phyloP scores from a whole-genome alignment of 257 asterid species.

The Ballota nigra region DNA sequence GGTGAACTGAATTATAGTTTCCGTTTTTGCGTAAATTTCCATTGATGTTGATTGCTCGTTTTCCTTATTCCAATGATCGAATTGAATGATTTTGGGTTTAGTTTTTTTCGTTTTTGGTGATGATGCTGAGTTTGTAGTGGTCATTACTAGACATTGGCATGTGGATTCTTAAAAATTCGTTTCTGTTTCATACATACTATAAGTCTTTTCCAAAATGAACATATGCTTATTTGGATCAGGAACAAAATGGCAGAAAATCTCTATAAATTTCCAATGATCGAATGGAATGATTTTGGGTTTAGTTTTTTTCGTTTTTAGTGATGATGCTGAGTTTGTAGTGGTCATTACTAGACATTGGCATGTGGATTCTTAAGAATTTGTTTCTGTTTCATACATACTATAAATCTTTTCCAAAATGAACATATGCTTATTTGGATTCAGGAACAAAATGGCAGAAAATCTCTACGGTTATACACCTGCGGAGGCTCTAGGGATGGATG shows the following conservation, averaged over 20 bases:
- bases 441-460: conserved; percentile 81
- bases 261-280: conserved; percentile 26
- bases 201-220: background rate
- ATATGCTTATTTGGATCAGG: conserved; percentile 44
- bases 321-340: conserved; percentile 9
- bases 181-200: background rate
- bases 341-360: background rate
- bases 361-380: background rate
- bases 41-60: background rate
- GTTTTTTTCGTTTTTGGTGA: background rate
- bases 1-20: conserved; percentile 15
- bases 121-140: conserved; percentile 9
- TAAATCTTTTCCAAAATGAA: background rate
- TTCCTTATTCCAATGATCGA: background rate
- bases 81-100: background rate
- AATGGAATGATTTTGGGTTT: background rate
- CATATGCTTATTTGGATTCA: conserved; percentile 27
- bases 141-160: background rate
- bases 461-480: conserved; percentile 67
- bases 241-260: conserved; percentile 70
- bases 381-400: background rate
- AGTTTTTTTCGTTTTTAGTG: background rate
- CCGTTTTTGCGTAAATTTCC: conserved; percentile 6
- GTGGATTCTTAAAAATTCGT: background rate
- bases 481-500: conserved; percentile 68